Evolutionary conservation across 345 rosid species (phyloP), one percentile per base, ranked within the genome.

Genomic region (Moringa oleifera): DNA sequence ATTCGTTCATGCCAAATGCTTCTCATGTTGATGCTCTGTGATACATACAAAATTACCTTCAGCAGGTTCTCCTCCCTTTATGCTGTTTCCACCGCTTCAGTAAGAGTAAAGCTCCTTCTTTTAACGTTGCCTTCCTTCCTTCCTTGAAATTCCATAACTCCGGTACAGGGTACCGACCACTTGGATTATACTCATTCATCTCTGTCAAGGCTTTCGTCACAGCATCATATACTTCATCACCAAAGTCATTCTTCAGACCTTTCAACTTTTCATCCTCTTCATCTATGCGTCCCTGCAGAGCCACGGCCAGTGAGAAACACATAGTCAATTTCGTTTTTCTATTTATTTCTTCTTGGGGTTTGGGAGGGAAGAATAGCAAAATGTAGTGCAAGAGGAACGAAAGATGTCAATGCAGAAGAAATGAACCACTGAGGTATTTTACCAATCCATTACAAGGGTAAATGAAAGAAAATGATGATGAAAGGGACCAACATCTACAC

Each of bases 81-180:
- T 20, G 11, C 28, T 3, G 19, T 20, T 55, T 61, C 51, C 55
- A 73, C 67, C 51, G 23, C n/a, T 64, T 19, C 23, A 68, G 56
- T 55, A 73, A 65, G 64, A 25, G 59, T 19, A 23, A 23, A 23
- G 64, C 80, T 23, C 85, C 88, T 63, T 87, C 94, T 24, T 59
- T 65, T 51, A 83, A 58, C 24, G 78, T 60, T 0, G 95, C 89
- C 65, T 61, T 85, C 62, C 77, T 79, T 12, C 74, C 71, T 51
- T 75, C 74, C 24, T 12, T 57, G 51, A 63, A 75, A 65, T 83
- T 77, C 91, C 95, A 85, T 18, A 88, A 69, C 70, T 83, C 91
- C n/a, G 77, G 78, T 41, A 67, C 66, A 25, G 71, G 52, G 62
- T 85, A 85, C 59, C 86, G 75, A 25, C 82, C 86, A 31, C 87